Evolutionary conservation across 1,284 basidiomycete genomes (phyloP), one percentile per base, ranked within the genome.

Genomic region (Naganishia sp.): DNA sequence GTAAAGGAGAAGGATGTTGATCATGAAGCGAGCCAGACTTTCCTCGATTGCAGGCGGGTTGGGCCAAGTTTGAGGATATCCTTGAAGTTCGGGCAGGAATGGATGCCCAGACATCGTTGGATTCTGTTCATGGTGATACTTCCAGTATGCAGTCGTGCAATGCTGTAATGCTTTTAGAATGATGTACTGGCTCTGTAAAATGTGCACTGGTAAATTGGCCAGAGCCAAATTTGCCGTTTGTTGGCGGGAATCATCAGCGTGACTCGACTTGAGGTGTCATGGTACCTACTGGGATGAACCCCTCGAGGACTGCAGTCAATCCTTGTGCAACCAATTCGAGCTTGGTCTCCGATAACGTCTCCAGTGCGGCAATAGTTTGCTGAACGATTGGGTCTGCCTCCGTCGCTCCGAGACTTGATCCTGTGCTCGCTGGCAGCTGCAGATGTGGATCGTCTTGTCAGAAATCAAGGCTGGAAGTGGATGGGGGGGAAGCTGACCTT

Each of bases 131-230:
- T 66, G 58, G 63, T 75, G 73, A 57, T 73, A 68, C 46, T 82
- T 72, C 89, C 90, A 93, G 53, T 90, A 88, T 25, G 89, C 87
- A 13, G 90, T 86, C 82, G 96, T 68, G 85, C 86, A 74, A 85
- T 84, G 42, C 10, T 88, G 85, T 21, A 97, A 81, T 47, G 95
- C 86, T 79, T 95, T 92, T 71, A 96, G 83, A 35, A 96, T 80
- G 73, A 92, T 92, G 1, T 96, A 83, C 76, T 95, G 91, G 0
- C 93, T 95, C 74, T 95, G 92, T 9, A 95, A 84, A 58, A 89
- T 84, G 69, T 91, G 88, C 28, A 90, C 82, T 0, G 86, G 83
- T 67, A 85, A 82, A 67, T 84, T 82, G 43, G 68, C 57, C 21
- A 76, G 69, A 1, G 74, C 71, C 3, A 72, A 64, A 23, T 71